Conservation (phyloP, 2,329 filamentous ascomycete genomes). For the Lasiodiplodia sp. region DNA sequence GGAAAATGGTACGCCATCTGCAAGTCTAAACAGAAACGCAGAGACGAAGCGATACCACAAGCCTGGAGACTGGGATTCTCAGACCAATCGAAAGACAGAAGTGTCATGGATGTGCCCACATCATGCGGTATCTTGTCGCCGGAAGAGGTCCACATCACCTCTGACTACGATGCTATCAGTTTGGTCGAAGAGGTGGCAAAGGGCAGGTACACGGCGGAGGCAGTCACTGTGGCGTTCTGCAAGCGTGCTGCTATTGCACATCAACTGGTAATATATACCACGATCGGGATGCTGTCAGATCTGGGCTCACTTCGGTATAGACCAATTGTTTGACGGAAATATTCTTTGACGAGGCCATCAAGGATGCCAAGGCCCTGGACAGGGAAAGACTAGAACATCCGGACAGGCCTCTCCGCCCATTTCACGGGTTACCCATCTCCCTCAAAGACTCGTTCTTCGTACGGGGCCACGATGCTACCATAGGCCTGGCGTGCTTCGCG, state of each 20-base stretch:
- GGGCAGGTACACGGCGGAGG: conserved; percentile 39
- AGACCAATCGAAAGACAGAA: not conserved
- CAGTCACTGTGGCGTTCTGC: conserved; percentile 62
- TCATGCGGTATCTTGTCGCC: conserved; percentile 40
- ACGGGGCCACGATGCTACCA: conserved; percentile 62
- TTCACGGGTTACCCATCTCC: conserved; percentile 52
- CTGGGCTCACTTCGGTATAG: not conserved
- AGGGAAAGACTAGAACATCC: conserved; percentile 41
- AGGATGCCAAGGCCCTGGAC: conserved; percentile 48
- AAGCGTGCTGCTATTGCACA: conserved; percentile 63
- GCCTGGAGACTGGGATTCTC: too few species aligned
- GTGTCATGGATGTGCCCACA: not conserved
- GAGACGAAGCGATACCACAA: too few species aligned
- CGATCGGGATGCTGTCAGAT: too few species aligned
- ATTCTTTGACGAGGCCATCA: conserved; percentile 50
- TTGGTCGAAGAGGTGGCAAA: conserved; percentile 39
- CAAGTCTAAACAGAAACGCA: too few species aligned
- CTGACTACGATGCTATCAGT: conserved; percentile 45
- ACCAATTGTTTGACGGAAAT: conserved; percentile 53
- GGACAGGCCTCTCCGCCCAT: conserved; percentile 54
- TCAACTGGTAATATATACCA: conserved; percentile 50
- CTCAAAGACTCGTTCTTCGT: conserved; percentile 67
- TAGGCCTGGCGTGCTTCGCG: conserved; percentile 62
- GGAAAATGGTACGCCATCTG: too few species aligned
- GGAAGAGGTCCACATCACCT: conserved; percentile 42